Evolutionary conservation across 768 basidiomycete species (phyloP), one percentile per base, ranked within the genome.

Genomic region (Pleurotus pulmonarius): DNA sequence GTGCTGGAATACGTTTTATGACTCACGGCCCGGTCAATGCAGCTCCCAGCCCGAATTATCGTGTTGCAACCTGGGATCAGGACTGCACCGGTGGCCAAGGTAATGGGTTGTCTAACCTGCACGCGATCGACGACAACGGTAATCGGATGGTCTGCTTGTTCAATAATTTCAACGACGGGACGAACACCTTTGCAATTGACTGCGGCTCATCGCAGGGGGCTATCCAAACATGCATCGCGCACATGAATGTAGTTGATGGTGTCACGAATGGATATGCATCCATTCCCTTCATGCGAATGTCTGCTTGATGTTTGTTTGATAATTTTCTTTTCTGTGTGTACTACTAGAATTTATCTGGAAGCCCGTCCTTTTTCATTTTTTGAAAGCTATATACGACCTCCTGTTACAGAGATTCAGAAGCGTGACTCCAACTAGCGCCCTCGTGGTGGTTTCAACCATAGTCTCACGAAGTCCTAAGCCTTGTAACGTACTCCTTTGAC

Each of bases 151-250:
- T 13, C 25, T 49, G 49, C 15, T 16, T 29, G 15, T 29, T 49
- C 29, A 49, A 49, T 16, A 49, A 49, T n/a, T 49, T 49, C n/a
- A 49, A 49, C 6, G 49, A 49, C 8, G 49, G 49, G 4, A 49
- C 11, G 3, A 34, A 49, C 49, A 26, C 25, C 8, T 49, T 49
- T 34, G 49, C 24, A 25, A 49, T 49, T n/a, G 49, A 49, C n/a
- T 49, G 49, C 7, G 49, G 49, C 1, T 29, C 49, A 6, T 49
- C 49, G 9, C 49, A 29, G 16, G 29, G 8, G 3, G 49, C 29
- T 16, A 20, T 49, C 4, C 26, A 49, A 16, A 16, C 25, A 13
- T 49, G 49, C 49, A 49, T 49, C 15, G 13, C 7, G 15, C 49
- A 49, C 15, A 16, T 49, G 24, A 49, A 49, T 16, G 6, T 7